Percentiles rank a stretch among this genome's conserved stretches.
phyloP scores from a whole-genome alignment of 495 filamentous ascomycete species.

The Jackrogersella multiformis region DNA sequence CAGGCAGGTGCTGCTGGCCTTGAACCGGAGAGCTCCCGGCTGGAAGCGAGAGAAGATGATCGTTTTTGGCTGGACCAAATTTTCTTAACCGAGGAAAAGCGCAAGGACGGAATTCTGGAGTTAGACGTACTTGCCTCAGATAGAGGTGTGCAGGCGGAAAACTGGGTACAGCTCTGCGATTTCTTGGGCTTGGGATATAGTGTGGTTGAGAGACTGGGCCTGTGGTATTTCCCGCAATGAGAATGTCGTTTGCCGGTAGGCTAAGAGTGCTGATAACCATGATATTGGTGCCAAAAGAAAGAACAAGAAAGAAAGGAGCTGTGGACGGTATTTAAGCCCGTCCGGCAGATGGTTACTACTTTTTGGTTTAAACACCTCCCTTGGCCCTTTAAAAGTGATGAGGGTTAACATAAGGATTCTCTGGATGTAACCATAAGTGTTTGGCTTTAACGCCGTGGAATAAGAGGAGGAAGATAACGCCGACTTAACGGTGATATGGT shows the following conservation, averaged over 20 bases:
- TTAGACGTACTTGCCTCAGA: slow-evolving; percentile 37
- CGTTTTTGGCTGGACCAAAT: neutral
- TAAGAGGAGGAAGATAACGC: neutral
- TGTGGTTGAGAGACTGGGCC: slow-evolving; percentile 41
- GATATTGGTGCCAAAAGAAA: too few species aligned
- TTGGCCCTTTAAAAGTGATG: too few species aligned
- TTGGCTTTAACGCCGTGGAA: neutral
- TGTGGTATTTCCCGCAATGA: slow-evolving; percentile 46
- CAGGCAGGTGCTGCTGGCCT: neutral
- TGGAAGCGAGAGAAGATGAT: slow-evolving; percentile 3
- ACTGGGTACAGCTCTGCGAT: slow-evolving; percentile 45
- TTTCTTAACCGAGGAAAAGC: slow-evolving; percentile 20
- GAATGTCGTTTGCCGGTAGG: neutral
- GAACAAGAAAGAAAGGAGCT: too few species aligned
- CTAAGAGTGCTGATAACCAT: neutral
- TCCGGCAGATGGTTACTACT: too few species aligned
- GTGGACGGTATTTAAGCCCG: too few species aligned
- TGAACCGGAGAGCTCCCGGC: neutral
- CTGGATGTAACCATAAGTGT: neutral
- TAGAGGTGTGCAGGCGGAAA: slow-evolving; percentile 42
- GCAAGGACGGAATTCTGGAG: slow-evolving; percentile 22
- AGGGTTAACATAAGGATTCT: neutral
- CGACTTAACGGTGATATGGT: neutral
- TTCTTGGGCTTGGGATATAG: slow-evolving; percentile 47
- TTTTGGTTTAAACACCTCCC: too few species aligned